Base-by-base conservation (phyloP, 106 monocot genomes). In the Vanilla planifolia region DNA sequence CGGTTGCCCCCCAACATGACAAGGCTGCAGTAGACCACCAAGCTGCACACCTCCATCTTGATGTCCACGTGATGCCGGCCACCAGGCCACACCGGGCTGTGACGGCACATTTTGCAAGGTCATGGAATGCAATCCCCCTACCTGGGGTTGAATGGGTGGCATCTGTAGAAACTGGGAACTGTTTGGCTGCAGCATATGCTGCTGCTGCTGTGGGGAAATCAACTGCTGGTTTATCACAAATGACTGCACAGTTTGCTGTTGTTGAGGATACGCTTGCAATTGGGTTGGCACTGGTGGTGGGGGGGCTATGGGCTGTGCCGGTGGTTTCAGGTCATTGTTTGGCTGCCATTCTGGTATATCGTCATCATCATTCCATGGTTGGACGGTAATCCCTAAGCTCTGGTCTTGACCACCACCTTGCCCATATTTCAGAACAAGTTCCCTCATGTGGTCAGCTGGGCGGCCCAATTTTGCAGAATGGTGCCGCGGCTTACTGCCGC, bases 331-430 rank as follows among this genome's bases (percentile, higher is more conserved):
- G 47, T 79, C 67, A 43, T 67, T 65, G 32, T 63, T 36, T 7
- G 87, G 87, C 22, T 73, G 51, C 88, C 83, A 84, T 28, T 84
- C 88, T 23, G 86, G 87, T 17, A 86, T 83, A 69, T 85, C 85
- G 60, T 89, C 79, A 46, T 79, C 80, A 27, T 64, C 63, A 22
- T 70, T 72, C 85, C 82, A 82, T 20, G 72, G 33, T 33, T 75
- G 43, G 26, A 53, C 59, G 27, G 60, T 46, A 43, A 63, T 42
- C 1, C 24, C 46, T 5, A 55, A 9, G 22, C 55, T 72, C 10
- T 60, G 60, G 8, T 41, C 44, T 1, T 14, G 15, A 29, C 2
- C 59, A 11, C 59, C 69, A 37, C 71, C 55, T 1, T 80, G 74
- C 7, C 92, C 93, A 60, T 93, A 93, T 57, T 75, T 89, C 20